phyloP scores from a whole-genome alignment of 306 rosid genomes.

The Oxytropis ochrocephala region DNA sequence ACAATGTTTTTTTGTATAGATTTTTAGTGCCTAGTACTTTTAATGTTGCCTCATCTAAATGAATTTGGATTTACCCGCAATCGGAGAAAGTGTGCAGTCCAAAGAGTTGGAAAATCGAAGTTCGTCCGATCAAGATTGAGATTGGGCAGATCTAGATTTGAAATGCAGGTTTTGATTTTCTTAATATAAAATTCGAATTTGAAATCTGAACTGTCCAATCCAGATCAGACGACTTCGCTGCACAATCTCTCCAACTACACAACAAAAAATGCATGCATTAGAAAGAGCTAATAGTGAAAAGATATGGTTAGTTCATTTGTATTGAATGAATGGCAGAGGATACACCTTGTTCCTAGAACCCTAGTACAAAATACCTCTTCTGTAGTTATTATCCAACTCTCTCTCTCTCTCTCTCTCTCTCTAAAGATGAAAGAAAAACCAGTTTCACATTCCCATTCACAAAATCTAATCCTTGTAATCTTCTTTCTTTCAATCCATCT shows the following conservation, averaged over 20 bases:
- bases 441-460: slow-evolving; percentile 13
- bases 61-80: too few relatives aligned
- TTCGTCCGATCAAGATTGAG: too few relatives aligned
- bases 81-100: too few relatives aligned
- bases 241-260: too few relatives aligned
- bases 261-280: slow-evolving; percentile 1
- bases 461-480: slow-evolving; percentile 32
- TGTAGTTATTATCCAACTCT: not conserved
- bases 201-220: too few relatives aligned
- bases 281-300: not conserved
- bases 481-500: slow-evolving; percentile 34
- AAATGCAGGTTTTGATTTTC: too few relatives aligned
- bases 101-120: too few relatives aligned
- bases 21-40: not conserved
- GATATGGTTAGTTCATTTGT: slow-evolving; percentile 2
- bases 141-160: too few relatives aligned
- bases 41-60: not conserved
- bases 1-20: not conserved
- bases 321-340: slow-evolving; percentile 23
- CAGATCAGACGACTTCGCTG: too few relatives aligned
- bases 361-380: not conserved
- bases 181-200: too few relatives aligned
- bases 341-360: slow-evolving; percentile 15
- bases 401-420: not conserved
- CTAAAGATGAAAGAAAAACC: slow-evolving; percentile 28